A percentile compares a stretch with the other conserved stretches of the same genome.
Conservation (phyloP, 164 flowering plant genomes). For the Brasenia schreberi region DNA sequence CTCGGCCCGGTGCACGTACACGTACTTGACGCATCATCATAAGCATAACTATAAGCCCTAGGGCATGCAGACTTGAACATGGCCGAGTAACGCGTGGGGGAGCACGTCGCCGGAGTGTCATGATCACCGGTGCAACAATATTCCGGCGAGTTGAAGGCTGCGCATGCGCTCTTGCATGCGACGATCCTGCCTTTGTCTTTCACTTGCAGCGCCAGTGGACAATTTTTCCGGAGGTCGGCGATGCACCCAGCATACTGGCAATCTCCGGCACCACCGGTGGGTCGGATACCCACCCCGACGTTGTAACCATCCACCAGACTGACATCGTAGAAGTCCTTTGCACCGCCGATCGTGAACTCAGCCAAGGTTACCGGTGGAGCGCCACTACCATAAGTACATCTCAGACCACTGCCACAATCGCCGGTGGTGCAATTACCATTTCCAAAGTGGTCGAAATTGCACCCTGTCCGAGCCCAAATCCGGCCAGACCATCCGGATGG, state of each 20-base stretch:
- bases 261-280: conserved; percentile 56
- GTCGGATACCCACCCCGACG: conserved; percentile 43
- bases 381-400: conserved; percentile 37
- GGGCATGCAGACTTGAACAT: conserved; percentile 57
- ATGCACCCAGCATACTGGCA: conserved; percentile 80
- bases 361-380: conserved; percentile 56
- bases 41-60: conserved; percentile 68
- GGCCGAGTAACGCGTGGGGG: conserved; percentile 44
- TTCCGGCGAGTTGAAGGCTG: conserved; percentile 65
- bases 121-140: conserved; percentile 62
- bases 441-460: conserved; percentile 32
- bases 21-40: conserved; percentile 69
- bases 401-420: conserved; percentile 50
- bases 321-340: conserved; percentile 65
- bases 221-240: conserved; percentile 48
- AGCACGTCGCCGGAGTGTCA: conserved; percentile 32
- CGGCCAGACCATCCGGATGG: conserved; percentile 74
- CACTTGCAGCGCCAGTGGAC: conserved; percentile 43
- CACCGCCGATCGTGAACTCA: conserved; percentile 39
- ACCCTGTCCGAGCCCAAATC: conserved; percentile 62
- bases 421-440: conserved; percentile 41
- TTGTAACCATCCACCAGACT: conserved; percentile 96
- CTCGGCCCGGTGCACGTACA: conserved; percentile 56
- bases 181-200: conserved; percentile 19
- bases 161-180: conserved; percentile 87